Evolutionary conservation across 1,284 basidiomycete genomes (phyloP), one percentile per base, ranked within the genome.

Genomic region (Sparassis latifolia): DNA sequence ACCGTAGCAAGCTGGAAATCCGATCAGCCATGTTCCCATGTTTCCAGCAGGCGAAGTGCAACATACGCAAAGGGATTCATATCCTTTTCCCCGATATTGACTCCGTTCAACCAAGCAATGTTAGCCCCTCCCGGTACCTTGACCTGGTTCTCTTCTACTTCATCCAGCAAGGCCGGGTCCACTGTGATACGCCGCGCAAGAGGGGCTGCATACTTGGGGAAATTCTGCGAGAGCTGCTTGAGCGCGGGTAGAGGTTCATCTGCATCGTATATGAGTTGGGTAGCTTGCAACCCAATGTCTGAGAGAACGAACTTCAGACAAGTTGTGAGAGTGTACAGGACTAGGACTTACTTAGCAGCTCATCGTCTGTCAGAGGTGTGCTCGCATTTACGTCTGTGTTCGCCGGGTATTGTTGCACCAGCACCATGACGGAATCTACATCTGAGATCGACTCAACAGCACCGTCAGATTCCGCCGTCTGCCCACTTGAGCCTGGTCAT

Each of bases 51-150:
- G 51, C 32, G 3, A 32, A 48, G 32, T 28, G 7, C 37, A 30
- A 27, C 10, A 6, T 55, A 80, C 82, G 76, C 77, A 53, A 89
- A 87, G 0, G 86, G 78, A 49, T 84, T 84, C 55, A 91, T 69
- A 41, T 93, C 88, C 33, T 75, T 78, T 39, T 80, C 77, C 1
- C 72, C 66, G 7, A 95, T 59, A 3, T 67, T 58, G 2, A 80
- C 72, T 0, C 94, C 94, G 58, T 97, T 97, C 33, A 95, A 66
- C 85, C 89, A 94, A 35, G 86, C 72, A 58, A 76, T 66, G 60
- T 71, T 84, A 30, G 70, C 56, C 1, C 87, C 88, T 28, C 69
- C 69, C 48, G 76, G 71, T 6, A 71, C 76, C 57, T 74, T 80
- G 20, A 67, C 58, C 54, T 79, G 75, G 54, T 92, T 87, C 3